phyloP scores from a whole-genome alignment of 768 basidiomycete species.

The Suillus placidus region DNA sequence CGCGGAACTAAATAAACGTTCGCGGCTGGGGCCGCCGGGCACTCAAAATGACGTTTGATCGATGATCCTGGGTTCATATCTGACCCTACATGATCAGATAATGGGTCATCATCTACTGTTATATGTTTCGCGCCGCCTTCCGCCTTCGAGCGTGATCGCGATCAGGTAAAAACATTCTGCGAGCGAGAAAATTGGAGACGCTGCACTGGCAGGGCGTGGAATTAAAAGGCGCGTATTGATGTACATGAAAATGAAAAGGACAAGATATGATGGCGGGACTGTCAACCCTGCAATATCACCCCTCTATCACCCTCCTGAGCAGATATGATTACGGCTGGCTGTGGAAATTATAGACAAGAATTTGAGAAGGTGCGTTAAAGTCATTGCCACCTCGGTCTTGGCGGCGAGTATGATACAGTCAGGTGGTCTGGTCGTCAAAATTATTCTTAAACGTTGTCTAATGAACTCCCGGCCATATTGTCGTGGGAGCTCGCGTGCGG shows the following conservation, averaged over 20 bases:
- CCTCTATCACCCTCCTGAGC: not conserved
- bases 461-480: not conserved
- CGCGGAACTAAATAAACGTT: not conserved
- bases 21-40: not conserved
- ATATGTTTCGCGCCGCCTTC: too few species aligned
- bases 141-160: not conserved
- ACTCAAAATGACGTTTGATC: not conserved
- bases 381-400: not conserved
- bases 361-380: not conserved
- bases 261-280: not conserved
- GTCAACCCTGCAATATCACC: not conserved
- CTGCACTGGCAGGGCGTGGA: not conserved
- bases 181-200: not conserved
- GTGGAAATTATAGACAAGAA: not conserved
- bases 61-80: not conserved
- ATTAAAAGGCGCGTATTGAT: not conserved
- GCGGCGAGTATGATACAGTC: not conserved
- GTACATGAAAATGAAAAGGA: not conserved
- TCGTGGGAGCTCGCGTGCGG: not conserved
- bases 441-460: not conserved
- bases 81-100: not conserved
- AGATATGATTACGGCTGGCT: not conserved
- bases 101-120: not conserved
- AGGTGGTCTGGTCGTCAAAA: not conserved
- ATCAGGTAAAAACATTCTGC: not conserved